Evolutionary conservation across 768 basidiomycete species (phyloP).

Genomic region (Phlebiopsis flavidoalba): DNA sequence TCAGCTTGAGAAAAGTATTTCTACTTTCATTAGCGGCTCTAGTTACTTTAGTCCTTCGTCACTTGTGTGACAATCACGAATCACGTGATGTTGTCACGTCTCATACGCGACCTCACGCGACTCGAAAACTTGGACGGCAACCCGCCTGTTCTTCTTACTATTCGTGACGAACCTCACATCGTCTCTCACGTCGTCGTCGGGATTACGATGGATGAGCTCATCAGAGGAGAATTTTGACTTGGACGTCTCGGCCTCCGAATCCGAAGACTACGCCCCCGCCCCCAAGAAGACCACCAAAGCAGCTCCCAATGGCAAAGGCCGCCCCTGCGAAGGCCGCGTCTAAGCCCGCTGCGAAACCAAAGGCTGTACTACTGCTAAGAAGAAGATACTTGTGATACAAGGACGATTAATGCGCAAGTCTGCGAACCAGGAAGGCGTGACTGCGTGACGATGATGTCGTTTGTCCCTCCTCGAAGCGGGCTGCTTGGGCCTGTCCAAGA

Average conservation of each 20-base stretch:
- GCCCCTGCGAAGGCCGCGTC: conserved; percentile 39
- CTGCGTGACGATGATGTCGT: conserved; percentile 36
- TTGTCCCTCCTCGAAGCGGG: conserved; percentile 30
- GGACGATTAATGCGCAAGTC: conserved; percentile 56
- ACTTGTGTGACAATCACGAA: neutral
- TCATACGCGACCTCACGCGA: neutral
- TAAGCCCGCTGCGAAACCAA: conserved; percentile 44
- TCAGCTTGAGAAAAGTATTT: no score
- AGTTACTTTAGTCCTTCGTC: no score
- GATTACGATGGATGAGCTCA: conserved; percentile 55
- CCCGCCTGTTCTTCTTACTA: neutral
- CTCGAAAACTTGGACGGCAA: neutral
- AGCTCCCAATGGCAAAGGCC: conserved; percentile 24
- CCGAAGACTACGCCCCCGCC: conserved; percentile 59
- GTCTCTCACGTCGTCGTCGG: neutral
- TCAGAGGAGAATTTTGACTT: conserved; percentile 71
- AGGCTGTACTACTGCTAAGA: conserved; percentile 57
- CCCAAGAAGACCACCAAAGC: conserved; percentile 42
- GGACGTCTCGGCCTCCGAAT: conserved; percentile 50
- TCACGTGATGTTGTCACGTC: conserved; percentile 1
- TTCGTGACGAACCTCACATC: neutral
- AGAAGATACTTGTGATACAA: conserved; percentile 67
- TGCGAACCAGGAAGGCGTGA: conserved; percentile 45
- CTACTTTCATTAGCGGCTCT: no score
- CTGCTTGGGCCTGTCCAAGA: conserved; percentile 39